Evolutionary conservation across 2,329 filamentous ascomycete species (phyloP).

Genomic region (Hymenoscyphus salicellus): DNA sequence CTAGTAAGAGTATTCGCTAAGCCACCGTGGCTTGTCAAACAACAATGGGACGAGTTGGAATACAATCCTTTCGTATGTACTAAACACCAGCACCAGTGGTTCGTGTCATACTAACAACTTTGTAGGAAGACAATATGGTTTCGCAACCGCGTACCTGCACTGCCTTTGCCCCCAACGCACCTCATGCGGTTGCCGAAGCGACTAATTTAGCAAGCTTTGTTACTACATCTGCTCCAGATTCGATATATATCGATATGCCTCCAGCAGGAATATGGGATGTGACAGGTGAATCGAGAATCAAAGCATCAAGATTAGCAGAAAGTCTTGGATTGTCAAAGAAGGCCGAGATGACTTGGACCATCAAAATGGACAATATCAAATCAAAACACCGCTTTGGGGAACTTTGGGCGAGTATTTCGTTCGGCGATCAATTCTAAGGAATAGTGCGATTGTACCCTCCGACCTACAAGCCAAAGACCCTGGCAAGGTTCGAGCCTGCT

Average conservation of each 20-base stretch:
- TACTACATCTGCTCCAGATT: not conserved
- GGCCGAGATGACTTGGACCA: not conserved
- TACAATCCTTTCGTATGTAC: not conserved
- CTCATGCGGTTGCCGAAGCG: not conserved
- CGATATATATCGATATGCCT: not conserved
- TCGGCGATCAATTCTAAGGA: not conserved
- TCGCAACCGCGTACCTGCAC: not conserved
- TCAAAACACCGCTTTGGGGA: not conserved
- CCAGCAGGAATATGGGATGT: constrained; percentile 1
- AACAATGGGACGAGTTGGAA: not conserved
- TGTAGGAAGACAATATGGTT: not conserved
- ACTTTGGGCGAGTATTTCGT: not conserved
- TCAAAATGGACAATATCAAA: not conserved
- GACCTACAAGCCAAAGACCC: not conserved
- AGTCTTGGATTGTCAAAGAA: not conserved
- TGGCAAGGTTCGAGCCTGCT: not conserved
- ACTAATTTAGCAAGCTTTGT: not conserved
- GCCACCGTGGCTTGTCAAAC: not conserved
- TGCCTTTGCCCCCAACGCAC: not conserved
- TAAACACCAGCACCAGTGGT: not conserved
- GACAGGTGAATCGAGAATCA: constrained; percentile 2
- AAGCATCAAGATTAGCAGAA: not conserved
- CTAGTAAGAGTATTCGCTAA: not conserved
- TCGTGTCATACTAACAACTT: not conserved
- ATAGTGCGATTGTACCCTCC: not conserved